A percentile compares a stretch with the other conserved stretches of the same genome.
Conservation (phyloP, 2,329 filamentous ascomycete genomes). For the Xylariales sp. region DNA sequence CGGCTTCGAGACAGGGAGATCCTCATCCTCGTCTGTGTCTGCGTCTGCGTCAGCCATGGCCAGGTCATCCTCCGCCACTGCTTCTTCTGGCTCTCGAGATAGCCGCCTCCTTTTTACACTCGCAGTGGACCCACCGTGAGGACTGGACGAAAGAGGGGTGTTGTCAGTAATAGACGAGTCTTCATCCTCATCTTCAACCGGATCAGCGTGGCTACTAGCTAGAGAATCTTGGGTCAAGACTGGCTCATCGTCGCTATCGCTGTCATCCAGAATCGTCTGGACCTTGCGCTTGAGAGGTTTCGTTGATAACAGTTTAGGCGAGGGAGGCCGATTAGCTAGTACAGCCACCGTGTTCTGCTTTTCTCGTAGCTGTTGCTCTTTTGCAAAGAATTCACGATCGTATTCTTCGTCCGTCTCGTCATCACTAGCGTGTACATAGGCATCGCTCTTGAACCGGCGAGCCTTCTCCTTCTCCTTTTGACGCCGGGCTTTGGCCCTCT, state of each 20-base stretch:
- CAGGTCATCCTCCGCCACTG: slow-evolving; percentile 17
- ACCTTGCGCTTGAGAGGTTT: slow-evolving; percentile 32
- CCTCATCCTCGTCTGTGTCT: slow-evolving; percentile 33
- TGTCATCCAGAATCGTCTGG: slow-evolving; percentile 20
- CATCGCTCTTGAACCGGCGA: slow-evolving; percentile 75
- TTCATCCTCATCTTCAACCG: slow-evolving; percentile 19
- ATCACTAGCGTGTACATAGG: slow-evolving; percentile 79
- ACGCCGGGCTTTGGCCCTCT: slow-evolving; percentile 56
- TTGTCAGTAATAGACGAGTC: slow-evolving; percentile 23
- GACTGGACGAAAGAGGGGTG: slow-evolving; percentile 36
- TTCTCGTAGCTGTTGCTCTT: slow-evolving; percentile 63
- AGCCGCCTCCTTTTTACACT: slow-evolving; percentile 22
- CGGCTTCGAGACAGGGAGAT: slow-evolving; percentile 26
- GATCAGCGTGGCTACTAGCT: slow-evolving; percentile 12
- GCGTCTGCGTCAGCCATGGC: slow-evolving; percentile 22
- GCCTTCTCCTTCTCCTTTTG: slow-evolving; percentile 73
- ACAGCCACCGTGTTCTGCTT: slow-evolving; percentile 38
- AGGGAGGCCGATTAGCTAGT: slow-evolving; percentile 20
- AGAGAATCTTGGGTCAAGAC: slow-evolving; percentile 15
- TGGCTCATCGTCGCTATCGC: slow-evolving; percentile 12
- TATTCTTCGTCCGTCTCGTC: slow-evolving; percentile 83
- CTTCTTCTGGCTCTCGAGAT: slow-evolving; percentile 15
- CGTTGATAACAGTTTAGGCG: slow-evolving; percentile 11
- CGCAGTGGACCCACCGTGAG: slow-evolving; percentile 17
- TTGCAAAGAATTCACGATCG: slow-evolving; percentile 67